Base-by-base conservation (phyloP, 2,329 filamentous ascomycete species). In the Fusarium phyllophilum region DNA sequence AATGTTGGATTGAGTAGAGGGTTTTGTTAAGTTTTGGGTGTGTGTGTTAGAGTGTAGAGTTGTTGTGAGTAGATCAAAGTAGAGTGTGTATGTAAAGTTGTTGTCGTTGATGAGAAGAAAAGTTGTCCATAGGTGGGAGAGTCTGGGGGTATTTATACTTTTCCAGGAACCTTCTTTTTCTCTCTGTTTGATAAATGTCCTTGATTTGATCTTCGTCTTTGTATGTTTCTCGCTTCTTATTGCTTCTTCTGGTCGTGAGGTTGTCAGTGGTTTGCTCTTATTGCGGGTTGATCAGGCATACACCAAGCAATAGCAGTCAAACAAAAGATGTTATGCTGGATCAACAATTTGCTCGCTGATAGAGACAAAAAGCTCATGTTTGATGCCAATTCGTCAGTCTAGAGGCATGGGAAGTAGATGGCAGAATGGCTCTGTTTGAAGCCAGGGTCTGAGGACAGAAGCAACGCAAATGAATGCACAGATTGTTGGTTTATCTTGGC, bases 111-210 rank as follows among this genome's bases (percentile, higher is more conserved):
- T 24, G 51, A 55, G 29, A 58, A 51, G 29, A 29, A 64, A 44
- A 56, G 45, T 18, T 12, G 29, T 41, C 18, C 17, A 42, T 56
- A 68, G 15, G 6, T 31, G 46, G 42, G 52, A 41, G 34, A 13
- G 13, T 20, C 22, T 31, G 14, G 24, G 38, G 41, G 38, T 58
- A 63, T 70, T 70, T 74, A 67, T 75, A 51, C 56, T 22, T 66
- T 73, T 61, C 20, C 22, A 6, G 22, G 6, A 29, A 18, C 15
- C 13, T 22, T 26, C 11, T 41, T 10, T 31, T 34, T 38, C n/a
- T n/a, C 24, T n/a, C 18, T 33, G 6, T 17, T 34, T 20, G 31
- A 42, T 12, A 13, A 6, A 14, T 22, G 33, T 20, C 33, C 6
- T 34, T 34, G 24, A 3, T 22, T 13, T 45, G 11, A 22, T 24